These are phyloP conservation scores for Daldinia bambusicola DNA, from an alignment of 495 filamentous ascomycete genomes.

Conservation along the genomic window DNA sequence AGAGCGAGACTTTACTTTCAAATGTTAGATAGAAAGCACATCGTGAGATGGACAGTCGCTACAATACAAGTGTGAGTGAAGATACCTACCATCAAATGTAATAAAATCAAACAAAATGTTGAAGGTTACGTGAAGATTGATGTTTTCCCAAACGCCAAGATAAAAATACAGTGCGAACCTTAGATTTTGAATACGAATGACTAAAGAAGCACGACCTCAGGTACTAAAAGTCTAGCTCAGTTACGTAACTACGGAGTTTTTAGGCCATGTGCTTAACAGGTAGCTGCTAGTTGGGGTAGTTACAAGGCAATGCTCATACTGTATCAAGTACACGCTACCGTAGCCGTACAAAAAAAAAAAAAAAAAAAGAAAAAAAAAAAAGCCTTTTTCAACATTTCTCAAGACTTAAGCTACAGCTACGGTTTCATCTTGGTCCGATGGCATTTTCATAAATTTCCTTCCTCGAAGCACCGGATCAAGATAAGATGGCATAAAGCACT, in stretches of 20 bases:
- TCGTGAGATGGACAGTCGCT: not conserved
- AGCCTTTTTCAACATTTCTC: not conserved
- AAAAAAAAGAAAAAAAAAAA: too few relatives aligned
- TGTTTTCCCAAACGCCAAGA: too few relatives aligned
- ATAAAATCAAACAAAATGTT: not conserved
- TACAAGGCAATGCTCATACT: not conserved
- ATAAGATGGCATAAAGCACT: constrained; percentile 25
- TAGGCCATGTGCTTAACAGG: not conserved
- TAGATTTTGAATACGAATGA: not conserved
- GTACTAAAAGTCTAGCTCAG: not conserved
- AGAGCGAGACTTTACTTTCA: not conserved
- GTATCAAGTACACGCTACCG: not conserved
- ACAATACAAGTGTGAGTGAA: too few relatives aligned
- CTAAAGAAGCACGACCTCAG: not conserved
- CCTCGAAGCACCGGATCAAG: constrained; percentile 17
- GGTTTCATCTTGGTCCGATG: constrained; percentile 27
- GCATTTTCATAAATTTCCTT: constrained; percentile 13
- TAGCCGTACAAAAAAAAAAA: too few relatives aligned
- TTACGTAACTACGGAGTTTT: constrained; percentile 11
- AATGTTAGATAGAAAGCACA: not conserved
- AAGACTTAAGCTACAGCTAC: not conserved
- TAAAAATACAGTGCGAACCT: constrained; percentile 17
- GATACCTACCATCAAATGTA: not conserved
- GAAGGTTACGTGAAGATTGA: not conserved
- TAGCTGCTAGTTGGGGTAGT: not conserved